Evolutionary conservation across 2,329 filamentous ascomycete genomes (phyloP).

Genomic region (Talaromyces sp.): DNA sequence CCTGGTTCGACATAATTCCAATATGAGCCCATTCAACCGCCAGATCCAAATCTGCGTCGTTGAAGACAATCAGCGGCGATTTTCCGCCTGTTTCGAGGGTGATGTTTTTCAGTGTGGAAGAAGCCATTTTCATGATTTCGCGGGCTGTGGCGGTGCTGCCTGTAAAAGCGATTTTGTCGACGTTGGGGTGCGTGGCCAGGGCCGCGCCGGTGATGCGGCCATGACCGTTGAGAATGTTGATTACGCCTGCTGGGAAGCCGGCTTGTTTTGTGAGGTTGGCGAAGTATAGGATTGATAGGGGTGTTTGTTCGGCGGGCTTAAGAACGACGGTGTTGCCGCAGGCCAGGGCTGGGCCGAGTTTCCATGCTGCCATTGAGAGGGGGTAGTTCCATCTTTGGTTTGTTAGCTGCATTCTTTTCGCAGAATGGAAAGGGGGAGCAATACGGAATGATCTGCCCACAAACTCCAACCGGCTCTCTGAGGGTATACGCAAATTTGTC

Average conservation of each 20-base stretch:
- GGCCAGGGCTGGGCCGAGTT: slow-evolving; percentile 53
- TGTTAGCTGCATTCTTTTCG: background rate
- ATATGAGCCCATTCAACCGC: slow-evolving; percentile 48
- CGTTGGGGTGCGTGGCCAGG: slow-evolving; percentile 62
- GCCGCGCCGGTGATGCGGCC: slow-evolving; percentile 66
- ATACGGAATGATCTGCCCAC: slow-evolving; percentile 67
- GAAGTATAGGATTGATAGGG: slow-evolving; percentile 57
- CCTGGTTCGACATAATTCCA: slow-evolving; percentile 58
- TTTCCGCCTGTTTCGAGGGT: slow-evolving; percentile 62
- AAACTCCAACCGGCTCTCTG: slow-evolving; percentile 73
- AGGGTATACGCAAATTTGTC: slow-evolving; percentile 73
- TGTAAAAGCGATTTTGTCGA: slow-evolving; percentile 78
- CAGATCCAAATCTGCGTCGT: slow-evolving; percentile 57
- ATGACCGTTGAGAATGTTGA: slow-evolving; percentile 72
- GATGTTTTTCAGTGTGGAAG: slow-evolving; percentile 61
- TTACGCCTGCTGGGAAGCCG: slow-evolving; percentile 72
- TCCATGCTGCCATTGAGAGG: slow-evolving; percentile 72
- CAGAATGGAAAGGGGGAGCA: background rate
- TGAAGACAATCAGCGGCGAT: slow-evolving; percentile 56
- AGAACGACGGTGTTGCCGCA: slow-evolving; percentile 58
- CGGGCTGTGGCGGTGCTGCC: slow-evolving; percentile 70
- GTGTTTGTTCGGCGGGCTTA: slow-evolving; percentile 59
- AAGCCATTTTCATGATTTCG: slow-evolving; percentile 72
- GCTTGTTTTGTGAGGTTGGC: slow-evolving; percentile 66
- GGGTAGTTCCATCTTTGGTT: slow-evolving; percentile 67